phyloP scores from a whole-genome alignment of 2,329 filamentous ascomycete genomes.

The Didymosphaeria variabile region DNA sequence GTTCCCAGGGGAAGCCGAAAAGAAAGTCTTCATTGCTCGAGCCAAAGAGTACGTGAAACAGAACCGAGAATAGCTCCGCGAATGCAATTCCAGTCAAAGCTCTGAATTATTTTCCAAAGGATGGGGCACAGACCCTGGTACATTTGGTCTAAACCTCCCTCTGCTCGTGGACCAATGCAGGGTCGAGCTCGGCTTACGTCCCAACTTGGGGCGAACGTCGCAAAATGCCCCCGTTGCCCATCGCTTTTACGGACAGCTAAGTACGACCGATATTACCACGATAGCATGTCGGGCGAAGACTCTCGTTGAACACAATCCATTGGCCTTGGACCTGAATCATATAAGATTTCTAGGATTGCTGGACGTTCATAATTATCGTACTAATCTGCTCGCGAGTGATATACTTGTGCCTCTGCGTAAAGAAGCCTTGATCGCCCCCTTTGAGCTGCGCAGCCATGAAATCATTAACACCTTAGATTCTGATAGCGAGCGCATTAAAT shows the following conservation, averaged over 20 bases:
- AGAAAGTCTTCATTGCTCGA: conserved; percentile 24
- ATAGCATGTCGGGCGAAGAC: conserved; percentile 28
- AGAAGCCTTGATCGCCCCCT: conserved; percentile 28
- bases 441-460: conserved; percentile 14
- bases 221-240: not conserved
- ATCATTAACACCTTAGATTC: not conserved
- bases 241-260: conserved; percentile 33
- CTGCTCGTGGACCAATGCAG: conserved; percentile 8
- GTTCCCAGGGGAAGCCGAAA: conserved; percentile 32
- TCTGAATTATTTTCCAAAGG: not conserved
- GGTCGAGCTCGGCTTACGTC: not conserved
- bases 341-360: conserved; percentile 24
- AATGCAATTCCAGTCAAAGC: not conserved
- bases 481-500: not conserved
- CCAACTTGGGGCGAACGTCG: not conserved
- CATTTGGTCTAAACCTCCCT: conserved; percentile 28
- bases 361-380: conserved; percentile 25
- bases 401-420: conserved; percentile 34
- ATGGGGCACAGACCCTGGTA: conserved; percentile 10
- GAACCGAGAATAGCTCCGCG: conserved; percentile 17
- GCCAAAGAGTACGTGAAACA: conserved; percentile 27
- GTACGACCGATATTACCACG: conserved; percentile 21
- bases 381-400: conserved; percentile 35
- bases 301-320: conserved; percentile 27
- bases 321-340: conserved; percentile 22